Evolutionary conservation across 805 yeast species (phyloP).

Genomic region (Ogataea nonfermentans): DNA sequence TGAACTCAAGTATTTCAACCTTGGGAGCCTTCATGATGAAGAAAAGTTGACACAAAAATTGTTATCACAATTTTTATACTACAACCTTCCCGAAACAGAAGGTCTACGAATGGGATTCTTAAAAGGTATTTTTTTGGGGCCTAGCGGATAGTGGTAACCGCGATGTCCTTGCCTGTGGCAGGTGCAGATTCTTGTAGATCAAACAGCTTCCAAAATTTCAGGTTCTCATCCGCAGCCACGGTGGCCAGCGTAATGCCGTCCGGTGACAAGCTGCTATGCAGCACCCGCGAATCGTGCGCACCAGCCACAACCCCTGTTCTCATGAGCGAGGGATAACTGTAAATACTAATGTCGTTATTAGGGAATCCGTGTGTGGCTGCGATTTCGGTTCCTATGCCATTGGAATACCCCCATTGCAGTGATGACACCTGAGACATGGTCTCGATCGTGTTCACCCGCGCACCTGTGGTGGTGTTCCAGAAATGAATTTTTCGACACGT

Average conservation of each 20-base stretch:
- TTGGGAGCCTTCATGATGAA: conserved; percentile 13
- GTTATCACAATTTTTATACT: conserved; percentile 4
- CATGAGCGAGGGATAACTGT: conserved; percentile 81
- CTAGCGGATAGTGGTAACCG: conserved; percentile 51
- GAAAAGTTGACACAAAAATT: neutral
- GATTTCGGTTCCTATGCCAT: conserved; percentile 74
- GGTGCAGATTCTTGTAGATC: conserved; percentile 42
- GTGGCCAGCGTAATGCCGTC: conserved; percentile 91
- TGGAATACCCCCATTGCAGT: conserved; percentile 81
- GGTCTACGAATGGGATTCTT: conserved; percentile 5
- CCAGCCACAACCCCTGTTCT: conserved; percentile 82
- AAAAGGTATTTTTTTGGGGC: neutral
- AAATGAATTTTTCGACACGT: conserved; percentile 85
- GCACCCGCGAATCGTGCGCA: conserved; percentile 88
- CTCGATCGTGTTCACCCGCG: conserved; percentile 79
- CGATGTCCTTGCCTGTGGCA: conserved; percentile 44
- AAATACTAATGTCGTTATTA: conserved; percentile 74
- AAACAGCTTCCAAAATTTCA: conserved; percentile 91
- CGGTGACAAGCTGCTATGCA: conserved; percentile 81
- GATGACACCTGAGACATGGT: conserved; percentile 96
- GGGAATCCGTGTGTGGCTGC: conserved; percentile 96
- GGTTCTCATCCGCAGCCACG: conserved; percentile 92
- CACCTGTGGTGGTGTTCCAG: conserved; percentile 93
- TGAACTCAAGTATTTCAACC: conserved; percentile 30
- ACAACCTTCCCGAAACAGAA: conserved; percentile 16